Evolutionary conservation across 257 asterid genomes (phyloP).

Genomic region (Craterostigma plantagineum): DNA sequence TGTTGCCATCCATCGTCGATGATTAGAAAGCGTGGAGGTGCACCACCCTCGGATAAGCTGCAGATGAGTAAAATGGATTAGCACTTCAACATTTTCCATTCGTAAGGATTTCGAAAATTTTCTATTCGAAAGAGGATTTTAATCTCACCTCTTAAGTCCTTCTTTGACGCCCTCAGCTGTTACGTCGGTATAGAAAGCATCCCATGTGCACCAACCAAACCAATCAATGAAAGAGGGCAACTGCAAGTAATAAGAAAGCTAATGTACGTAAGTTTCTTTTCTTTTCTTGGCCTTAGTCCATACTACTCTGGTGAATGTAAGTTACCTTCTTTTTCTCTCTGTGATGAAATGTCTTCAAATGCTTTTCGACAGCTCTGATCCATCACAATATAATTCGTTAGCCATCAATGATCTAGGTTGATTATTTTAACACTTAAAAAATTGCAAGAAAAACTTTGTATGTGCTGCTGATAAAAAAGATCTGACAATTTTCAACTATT

Average conservation of each 20-base stretch:
- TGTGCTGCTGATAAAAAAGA: not conserved
- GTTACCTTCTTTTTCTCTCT: conserved; percentile 72
- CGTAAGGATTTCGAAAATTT: not conserved
- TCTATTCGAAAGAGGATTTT: not conserved
- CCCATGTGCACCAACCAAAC: conserved; percentile 99
- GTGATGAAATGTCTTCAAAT: conserved; percentile 78
- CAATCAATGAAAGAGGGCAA: conserved; percentile 73
- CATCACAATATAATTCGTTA: conserved; percentile 1
- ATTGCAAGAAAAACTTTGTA: not conserved
- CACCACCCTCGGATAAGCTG: conserved; percentile 81
- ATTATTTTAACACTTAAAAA: too few species aligned
- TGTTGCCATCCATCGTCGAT: conserved; percentile 98
- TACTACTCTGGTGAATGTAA: conserved; percentile 3
- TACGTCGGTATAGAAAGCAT: conserved; percentile 94
- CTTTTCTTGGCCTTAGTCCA: conserved; percentile 1
- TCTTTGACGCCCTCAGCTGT: conserved; percentile 92
- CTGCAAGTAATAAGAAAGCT: conserved; percentile 16
- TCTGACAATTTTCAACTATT: conserved; percentile 5
- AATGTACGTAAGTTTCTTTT: not conserved
- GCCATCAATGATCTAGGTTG: too few species aligned
- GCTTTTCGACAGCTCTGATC: conserved; percentile 72
- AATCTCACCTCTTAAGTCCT: conserved; percentile 61
- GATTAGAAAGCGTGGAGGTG: conserved; percentile 81
- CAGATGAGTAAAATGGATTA: conserved; percentile 3
- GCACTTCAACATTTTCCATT: not conserved